Percentiles rank a stretch among this genome's conserved stretches.
phyloP scores from a whole-genome alignment of 2,329 filamentous ascomycete species.

The Cytospora piceicola region DNA sequence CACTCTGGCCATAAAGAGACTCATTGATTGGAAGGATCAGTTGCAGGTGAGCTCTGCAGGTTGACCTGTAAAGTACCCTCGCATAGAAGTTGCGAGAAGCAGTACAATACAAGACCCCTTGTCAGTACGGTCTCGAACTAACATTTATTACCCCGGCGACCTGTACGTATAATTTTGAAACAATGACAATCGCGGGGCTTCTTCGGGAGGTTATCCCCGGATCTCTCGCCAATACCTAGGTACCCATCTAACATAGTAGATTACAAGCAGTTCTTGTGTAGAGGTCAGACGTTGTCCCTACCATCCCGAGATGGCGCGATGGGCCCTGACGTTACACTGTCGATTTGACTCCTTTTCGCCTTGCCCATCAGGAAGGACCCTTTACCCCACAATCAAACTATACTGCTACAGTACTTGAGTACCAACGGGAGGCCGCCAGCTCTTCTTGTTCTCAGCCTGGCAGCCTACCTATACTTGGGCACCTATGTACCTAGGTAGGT shows the following conservation, averaged over 20 bases:
- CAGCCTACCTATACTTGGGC: no score
- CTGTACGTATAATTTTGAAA: conserved; percentile 34
- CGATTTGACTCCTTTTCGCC: conserved; percentile 9
- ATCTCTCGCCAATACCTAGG: conserved; percentile 37
- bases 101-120: no score
- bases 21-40: no score
- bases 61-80: no score
- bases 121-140: no score
- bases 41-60: no score
- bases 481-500: conserved; percentile 5
- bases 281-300: conserved; percentile 34
- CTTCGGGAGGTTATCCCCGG: conserved; percentile 50
- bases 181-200: conserved; percentile 48
- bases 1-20: no score
- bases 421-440: conserved; percentile 26
- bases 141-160: no score
- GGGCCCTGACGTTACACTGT: conserved; percentile 31
- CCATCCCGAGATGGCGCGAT: conserved; percentile 40
- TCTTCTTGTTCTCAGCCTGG: not conserved
- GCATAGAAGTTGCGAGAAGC: no score
- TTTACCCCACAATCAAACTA: conserved; percentile 11
- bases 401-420: no score
- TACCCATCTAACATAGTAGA: conserved; percentile 43
- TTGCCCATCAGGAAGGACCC: conserved; percentile 16
- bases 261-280: conserved; percentile 43